Evolutionary conservation across 2,329 filamentous ascomycete genomes (phyloP), one percentile per base, ranked within the genome.

Genomic region (Epichloe brachyelytri): DNA sequence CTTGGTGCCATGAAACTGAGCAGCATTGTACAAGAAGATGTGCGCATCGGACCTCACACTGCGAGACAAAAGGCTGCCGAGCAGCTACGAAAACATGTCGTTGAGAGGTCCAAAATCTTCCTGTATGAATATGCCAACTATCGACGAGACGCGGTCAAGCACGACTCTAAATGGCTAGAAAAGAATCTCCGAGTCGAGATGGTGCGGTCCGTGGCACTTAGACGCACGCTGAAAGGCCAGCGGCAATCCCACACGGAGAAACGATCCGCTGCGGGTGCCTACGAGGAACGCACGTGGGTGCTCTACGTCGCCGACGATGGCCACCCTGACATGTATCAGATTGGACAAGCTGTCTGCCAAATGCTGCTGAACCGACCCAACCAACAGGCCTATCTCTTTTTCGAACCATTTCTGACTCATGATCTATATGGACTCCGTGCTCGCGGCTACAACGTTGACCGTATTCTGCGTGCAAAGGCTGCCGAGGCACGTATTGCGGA

Each of bases 361-460:
- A 71, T 95, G 49, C 74, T 98, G 38, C 74, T 98, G 46, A 80
- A 80, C 49, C 80, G 88, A 20, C 89, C 91, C 7, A 91, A 87
- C 56, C 86, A 95, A 60, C 86, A 94, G 62, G 89, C 91, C 2
- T 88, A 88, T 50, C 78, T 96, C 51, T 91, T 93, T 50, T 81
- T 98, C 51, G 93, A 97, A 67, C 90, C 88, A 49, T 85, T 98
- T 55, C 71, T 98, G 38, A 91, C 86, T 52, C 82, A 93, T 8
- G 88, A 91, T 58, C 74, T 98, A 22, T 78, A 86, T 45, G 83
- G 90, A 48, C 71, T 98, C 40, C 83, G 88, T 59, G 82, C 83
- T 54, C 88, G 93, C 56, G 93, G 93, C 2, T 97, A 96, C 73
- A 97, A 98, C 58, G 93, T 98, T 39, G 88, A 96, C 62, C 85